Evolutionary conservation across 768 basidiomycete species (phyloP), one percentile per base, ranked within the genome.

Genomic region (Hygrophorus pudorinus): DNA sequence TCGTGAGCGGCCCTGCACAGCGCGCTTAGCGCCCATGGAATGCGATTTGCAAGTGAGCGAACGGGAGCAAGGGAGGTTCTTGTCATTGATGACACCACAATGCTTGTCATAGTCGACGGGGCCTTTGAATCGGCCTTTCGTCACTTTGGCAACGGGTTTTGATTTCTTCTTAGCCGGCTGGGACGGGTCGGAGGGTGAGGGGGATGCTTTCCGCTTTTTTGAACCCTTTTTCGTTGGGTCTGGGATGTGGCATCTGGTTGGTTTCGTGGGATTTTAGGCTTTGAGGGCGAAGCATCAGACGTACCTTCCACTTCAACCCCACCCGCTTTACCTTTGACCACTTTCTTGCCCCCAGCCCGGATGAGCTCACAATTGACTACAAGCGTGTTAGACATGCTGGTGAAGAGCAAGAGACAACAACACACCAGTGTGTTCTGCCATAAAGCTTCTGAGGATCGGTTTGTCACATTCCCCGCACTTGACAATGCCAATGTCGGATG

Each of bases 11-110:
- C 89, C 89, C 49, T 76, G 74, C 1, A 99, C 93, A 7, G 85
- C 78, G 13, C 94, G 85, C 63, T 99, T 99, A 9, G 90, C 86
- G 11, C 90, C 90, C 83, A 99, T 94, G 2, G 89, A 85, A 59
- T 99, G 94, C 4, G 94, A 90, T 64, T 99, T 99, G 70, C 94
- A 99, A 0, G 94, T 97, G 30, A 99, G 74, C 5, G 91, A 91
- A 20, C 94, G 86, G 10, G 91, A 90, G 58, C 94, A 99, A 0
- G 89, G 91, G 5, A 90, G 66, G 35, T 75, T 75, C 62, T 96
- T 96, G 65, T 94, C 92, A 65, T 94, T 97, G 60, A 96, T 94
- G 30, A 98, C 94, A 41, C 94, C 92, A 54, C 94, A 98, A 51
- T 96, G 92, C 45, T 76, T 81, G 66, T 96, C 89, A 51, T 81